Evolutionary conservation across 164 flowering plant genomes (phyloP), one percentile per base, ranked within the genome.

Genomic region (Liquidambar formosana): DNA sequence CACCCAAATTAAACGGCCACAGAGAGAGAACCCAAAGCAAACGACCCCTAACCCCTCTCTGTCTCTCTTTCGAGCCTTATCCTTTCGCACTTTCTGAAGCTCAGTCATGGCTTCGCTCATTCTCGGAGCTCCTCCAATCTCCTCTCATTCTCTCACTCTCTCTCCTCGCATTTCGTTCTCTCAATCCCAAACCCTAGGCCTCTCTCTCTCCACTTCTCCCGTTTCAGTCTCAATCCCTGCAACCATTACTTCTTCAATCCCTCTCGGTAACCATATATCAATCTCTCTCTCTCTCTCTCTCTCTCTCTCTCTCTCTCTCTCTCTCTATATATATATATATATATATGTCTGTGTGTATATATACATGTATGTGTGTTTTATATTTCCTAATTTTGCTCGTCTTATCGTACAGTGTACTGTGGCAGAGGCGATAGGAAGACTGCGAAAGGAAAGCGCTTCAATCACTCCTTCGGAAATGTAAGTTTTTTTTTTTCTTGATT

Each of bases 341-440:
- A 5, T 18, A n/a, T n/a, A n/a, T n/a, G n/a, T n/a, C n/a, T n/a
- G n/a, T n/a, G n/a, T n/a, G n/a, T n/a, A n/a, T n/a, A n/a, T n/a
- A 33, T 33, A 33, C 6, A 33, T 33, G 4, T 23, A 44, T 28
- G 23, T 38, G n/a, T 19, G 5, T 38, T 8, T 52, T 14, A 44
- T 46, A 38, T 19, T 6, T 38, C 49, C 33, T 69, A 56, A 56
- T 22, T 19, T 28, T 26, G 27, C 8, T 44, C 15, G 72, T 33
- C 61, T 61, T 54, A 22, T 65, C 44, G 57, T 61, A 64, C 80
- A 93, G 97, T 93, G 48, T 86, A 77, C 68, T 91, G 95, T 64
- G 97, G 97, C 15, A 80, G 97, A 80, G 98, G 98, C 14, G 98
- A 94, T 58, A 85, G 49, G 90, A 94, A 89, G 77, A 94, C 98